phyloP scores from a whole-genome alignment of 768 basidiomycete species.

The Rhodotorula paludigena region DNA sequence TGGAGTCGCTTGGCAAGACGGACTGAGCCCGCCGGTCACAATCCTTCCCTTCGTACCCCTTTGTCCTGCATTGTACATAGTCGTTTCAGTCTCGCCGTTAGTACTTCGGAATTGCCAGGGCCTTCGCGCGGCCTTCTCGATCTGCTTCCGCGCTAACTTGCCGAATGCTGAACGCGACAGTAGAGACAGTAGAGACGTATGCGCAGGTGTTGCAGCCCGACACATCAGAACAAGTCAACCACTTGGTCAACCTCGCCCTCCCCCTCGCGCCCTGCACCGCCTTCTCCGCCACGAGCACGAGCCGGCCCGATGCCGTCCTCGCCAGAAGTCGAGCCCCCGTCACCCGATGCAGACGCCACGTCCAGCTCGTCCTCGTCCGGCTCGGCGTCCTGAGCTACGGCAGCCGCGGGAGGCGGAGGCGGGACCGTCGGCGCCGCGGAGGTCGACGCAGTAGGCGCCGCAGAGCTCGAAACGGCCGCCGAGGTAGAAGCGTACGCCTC shows the following conservation, averaged over 20 bases:
- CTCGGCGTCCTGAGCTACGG: not conserved
- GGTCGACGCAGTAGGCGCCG: not conserved
- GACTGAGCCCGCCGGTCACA: slow-evolving; percentile 5
- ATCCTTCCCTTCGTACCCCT: too few species aligned
- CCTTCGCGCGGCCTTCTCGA: too few species aligned
- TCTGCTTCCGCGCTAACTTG: too few species aligned
- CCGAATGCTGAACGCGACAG: too few species aligned
- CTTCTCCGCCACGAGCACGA: not conserved
- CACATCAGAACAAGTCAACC: slow-evolving; percentile 9
- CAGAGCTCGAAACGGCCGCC: not conserved
- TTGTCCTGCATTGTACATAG: too few species aligned
- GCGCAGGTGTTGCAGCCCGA: too few species aligned
- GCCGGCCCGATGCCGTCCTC: not conserved
- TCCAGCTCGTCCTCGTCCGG: not conserved
- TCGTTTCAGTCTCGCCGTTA: too few species aligned
- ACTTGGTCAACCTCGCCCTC: slow-evolving; percentile 5
- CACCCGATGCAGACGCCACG: not conserved
- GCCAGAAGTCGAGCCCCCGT: not conserved
- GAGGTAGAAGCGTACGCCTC: not conserved
- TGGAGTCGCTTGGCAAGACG: slow-evolving; percentile 17
- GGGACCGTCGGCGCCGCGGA: not conserved
- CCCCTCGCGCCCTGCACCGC: not conserved
- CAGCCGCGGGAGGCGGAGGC: not conserved
- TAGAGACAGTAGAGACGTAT: too few species aligned
- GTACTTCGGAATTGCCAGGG: too few species aligned